Conservation (phyloP, 208 protist genomes). For the Wallacemonas sp. region DNA sequence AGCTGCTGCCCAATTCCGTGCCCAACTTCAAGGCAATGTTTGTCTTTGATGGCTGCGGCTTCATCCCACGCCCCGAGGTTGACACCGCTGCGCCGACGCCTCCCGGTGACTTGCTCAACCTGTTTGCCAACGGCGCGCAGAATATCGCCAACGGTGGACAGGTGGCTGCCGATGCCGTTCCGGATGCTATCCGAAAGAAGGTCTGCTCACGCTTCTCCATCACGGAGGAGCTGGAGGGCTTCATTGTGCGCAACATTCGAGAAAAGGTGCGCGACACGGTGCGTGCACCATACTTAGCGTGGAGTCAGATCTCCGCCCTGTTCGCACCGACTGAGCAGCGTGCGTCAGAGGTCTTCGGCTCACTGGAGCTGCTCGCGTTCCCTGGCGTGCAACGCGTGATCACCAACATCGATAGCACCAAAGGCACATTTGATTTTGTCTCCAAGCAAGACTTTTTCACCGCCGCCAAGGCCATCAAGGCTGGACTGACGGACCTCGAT, state of each 20-base stretch:
- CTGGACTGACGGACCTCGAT: constrained; percentile 36
- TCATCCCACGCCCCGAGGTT: constrained; percentile 19
- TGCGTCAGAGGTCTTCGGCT: constrained; percentile 76
- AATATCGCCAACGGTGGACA: constrained; percentile 17
- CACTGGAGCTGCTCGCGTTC: constrained; percentile 83
- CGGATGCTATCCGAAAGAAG: constrained; percentile 38
- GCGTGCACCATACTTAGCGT: constrained; percentile 84
- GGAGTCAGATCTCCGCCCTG: constrained; percentile 86
- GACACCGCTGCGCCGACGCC: constrained; percentile 7
- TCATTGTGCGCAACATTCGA: constrained; percentile 65
- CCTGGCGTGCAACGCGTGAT: constrained; percentile 84
- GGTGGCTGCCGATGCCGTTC: constrained; percentile 16
- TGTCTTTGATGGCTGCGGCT: constrained; percentile 65
- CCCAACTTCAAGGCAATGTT: constrained; percentile 47
- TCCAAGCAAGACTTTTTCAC: constrained; percentile 51
- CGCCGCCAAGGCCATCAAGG: constrained; percentile 32
- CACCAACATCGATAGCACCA: constrained; percentile 68
- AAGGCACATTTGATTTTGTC: constrained; percentile 70
- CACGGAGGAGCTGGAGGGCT: constrained; percentile 77
- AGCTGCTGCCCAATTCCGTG: constrained; percentile 24
- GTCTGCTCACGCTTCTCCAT: constrained; percentile 64
- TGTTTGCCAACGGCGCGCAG: too few relatives aligned
- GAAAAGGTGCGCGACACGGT: constrained; percentile 54
- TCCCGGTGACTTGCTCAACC: constrained; percentile 10
- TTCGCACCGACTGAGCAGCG: constrained; percentile 42